Evolutionary conservation across 495 filamentous ascomycete species (phyloP), one percentile per base, ranked within the genome.

Genomic region (Aspergillus coremiiformis): DNA sequence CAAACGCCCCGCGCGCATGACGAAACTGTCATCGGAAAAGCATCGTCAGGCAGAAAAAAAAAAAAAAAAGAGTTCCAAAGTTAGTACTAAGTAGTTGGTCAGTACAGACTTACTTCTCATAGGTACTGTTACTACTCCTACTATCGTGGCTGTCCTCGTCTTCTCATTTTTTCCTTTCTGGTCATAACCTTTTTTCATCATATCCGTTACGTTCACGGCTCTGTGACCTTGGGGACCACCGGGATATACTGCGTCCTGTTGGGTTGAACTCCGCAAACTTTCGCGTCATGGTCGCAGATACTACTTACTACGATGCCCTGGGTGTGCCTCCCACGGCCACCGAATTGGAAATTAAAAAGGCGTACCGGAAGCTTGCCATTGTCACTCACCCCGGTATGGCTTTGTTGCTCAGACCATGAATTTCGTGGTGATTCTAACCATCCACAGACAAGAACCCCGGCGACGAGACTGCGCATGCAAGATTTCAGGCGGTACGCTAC

Each of bases 261-360:
- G 5, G 35, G 35, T 39, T 39, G 35, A 39, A 5, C 35, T 39
- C 35, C 9, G 5, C 17, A 20, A 39, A 20, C 17, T 12, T 15
- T 41, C 10, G 23, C 58, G 75, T 55, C 55, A 92, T 92, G 87
- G 88, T 92, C 53, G 87, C 84, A 48, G 88, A 93, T 61, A 91
- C 87, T 21, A 71, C 79, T 49, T 93, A 93, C 70, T 98, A 98
- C 70, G 94, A 98, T 67, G 83, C 80, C 59, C 78, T 99, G 12
- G 87, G 85, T 52, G 94, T 99, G 60, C 80, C 83, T 66, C 85
- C 91, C 37, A 89, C 84, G 10, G 94, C 93, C 15, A 86, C 89
- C 49, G 90, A 95, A 65, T 83, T 97, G 7, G 94, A 99, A 56
- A 96, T 99, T 72, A 99, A 99, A 76, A 97, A 97, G 71, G 93